These are phyloP conservation scores for Pseudonitzschia delicatissima DNA, from an alignment of 108 stramenopile species.

Conservation along the genomic window DNA sequence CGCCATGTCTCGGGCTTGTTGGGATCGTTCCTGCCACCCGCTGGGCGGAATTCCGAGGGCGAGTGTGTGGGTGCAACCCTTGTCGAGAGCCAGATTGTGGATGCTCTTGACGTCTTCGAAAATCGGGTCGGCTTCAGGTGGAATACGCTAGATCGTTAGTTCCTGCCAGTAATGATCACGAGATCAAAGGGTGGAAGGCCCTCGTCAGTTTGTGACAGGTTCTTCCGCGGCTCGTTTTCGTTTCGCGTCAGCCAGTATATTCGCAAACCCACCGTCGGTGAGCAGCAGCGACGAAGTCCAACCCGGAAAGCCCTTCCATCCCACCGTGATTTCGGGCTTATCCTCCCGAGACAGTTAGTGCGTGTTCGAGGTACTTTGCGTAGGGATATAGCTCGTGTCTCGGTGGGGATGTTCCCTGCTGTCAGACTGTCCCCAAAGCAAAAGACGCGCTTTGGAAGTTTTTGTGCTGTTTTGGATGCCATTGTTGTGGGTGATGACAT, in stretches of 20 bases:
- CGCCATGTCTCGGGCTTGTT: background rate
- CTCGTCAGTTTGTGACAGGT: too few species aligned
- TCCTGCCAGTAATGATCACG: background rate
- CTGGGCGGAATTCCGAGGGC: background rate
- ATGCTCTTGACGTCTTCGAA: background rate
- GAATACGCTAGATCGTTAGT: background rate
- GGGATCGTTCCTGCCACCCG: background rate
- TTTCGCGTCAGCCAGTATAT: background rate
- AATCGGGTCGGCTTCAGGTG: background rate
- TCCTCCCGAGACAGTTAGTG: background rate
- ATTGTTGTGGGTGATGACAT: too few species aligned
- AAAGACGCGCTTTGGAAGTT: background rate
- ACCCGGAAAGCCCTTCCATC: slow-evolving; percentile 3
- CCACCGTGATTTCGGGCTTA: background rate
- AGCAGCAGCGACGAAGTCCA: background rate
- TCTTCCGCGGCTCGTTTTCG: too few species aligned
- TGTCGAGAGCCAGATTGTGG: background rate
- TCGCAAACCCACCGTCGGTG: background rate
- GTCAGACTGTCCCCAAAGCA: slow-evolving; percentile 10
- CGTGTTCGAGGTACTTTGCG: background rate
- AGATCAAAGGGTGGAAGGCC: background rate
- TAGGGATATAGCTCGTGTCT: background rate
- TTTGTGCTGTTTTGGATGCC: too few species aligned
- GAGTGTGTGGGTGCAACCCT: background rate
- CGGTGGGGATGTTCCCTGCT: background rate